These are phyloP conservation scores for Aspergillus bertholletiae DNA, from an alignment of 495 filamentous ascomycete species.

Conservation along the genomic window DNA sequence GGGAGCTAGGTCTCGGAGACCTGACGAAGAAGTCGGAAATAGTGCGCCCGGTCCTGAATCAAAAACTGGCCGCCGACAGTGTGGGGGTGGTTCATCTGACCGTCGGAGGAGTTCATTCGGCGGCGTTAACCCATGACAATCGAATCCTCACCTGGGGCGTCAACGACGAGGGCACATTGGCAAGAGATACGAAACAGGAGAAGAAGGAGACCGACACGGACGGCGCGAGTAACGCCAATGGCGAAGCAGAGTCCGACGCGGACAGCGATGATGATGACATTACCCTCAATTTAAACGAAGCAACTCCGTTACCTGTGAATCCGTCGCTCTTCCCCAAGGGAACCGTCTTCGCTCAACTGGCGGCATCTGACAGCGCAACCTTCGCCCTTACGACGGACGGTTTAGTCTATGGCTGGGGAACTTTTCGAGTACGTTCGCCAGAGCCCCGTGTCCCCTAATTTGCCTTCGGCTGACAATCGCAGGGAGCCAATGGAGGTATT, in stretches of 20 bases:
- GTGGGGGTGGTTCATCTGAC: constrained; percentile 59
- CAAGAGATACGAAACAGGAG: constrained; percentile 56
- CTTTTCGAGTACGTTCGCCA: constrained; percentile 60
- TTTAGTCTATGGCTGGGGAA: constrained; percentile 70
- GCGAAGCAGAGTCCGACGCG: constrained; percentile 37
- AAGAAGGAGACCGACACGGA: constrained; percentile 40
- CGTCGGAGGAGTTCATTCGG: constrained; percentile 64
- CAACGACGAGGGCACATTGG: constrained; percentile 68
- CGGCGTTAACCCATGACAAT: constrained; percentile 63
- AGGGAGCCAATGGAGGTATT: constrained; percentile 66
- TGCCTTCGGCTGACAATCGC: no score
- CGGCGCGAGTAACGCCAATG: constrained; percentile 25
- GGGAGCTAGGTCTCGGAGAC: constrained; percentile 53
- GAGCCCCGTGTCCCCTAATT: no score
- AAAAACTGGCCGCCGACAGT: constrained; percentile 35
- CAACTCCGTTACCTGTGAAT: constrained; percentile 51
- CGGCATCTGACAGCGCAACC: constrained; percentile 60
- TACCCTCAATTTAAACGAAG: constrained; percentile 56
- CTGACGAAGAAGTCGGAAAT: constrained; percentile 43
- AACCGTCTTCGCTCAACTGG: constrained; percentile 55
- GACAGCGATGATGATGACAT: constrained; percentile 42
- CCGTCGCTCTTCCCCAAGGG: constrained; percentile 44
- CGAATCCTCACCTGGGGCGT: constrained; percentile 70
- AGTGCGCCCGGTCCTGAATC: constrained; percentile 50
- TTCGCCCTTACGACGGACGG: constrained; percentile 64